phyloP scores from a whole-genome alignment of 306 rosid species.

The Vigna hirtella region DNA sequence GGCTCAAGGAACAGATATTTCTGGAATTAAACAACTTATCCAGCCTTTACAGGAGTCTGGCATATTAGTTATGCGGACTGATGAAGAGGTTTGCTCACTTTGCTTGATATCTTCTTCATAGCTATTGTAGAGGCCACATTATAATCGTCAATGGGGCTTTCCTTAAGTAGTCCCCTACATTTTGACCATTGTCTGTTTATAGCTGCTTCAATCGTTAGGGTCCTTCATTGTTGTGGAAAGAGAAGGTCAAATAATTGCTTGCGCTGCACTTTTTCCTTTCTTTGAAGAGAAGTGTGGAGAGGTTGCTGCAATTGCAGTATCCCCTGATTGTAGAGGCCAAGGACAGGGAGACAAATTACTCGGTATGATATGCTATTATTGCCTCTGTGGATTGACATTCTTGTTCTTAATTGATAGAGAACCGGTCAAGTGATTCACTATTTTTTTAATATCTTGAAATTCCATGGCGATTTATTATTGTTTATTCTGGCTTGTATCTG shows the following conservation, averaged over 20 bases:
- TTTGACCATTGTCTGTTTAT: conserved; percentile 17
- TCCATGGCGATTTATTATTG: background rate
- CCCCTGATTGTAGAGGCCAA: conserved; percentile 81
- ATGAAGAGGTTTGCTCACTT: conserved; percentile 64
- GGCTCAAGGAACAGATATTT: conserved; percentile 66
- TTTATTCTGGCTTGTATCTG: background rate
- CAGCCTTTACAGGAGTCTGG: conserved; percentile 71
- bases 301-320: conserved; percentile 82
- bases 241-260: conserved; percentile 88
- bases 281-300: conserved; percentile 78
- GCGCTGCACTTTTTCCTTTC: conserved; percentile 78
- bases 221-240: conserved; percentile 75
- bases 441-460: conserved; percentile 9
- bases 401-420: conserved; percentile 6
- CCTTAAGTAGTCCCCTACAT: background rate
- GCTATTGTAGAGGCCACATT: background rate
- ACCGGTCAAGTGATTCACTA: background rate
- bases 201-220: conserved; percentile 63
- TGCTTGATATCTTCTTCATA: conserved; percentile 29
- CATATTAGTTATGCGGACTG: conserved; percentile 67
- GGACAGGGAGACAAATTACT: conserved; percentile 88
- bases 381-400: conserved; percentile 4
- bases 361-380: conserved; percentile 53
- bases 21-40: conserved; percentile 63
- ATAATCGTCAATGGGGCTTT: background rate